Base-by-base conservation (phyloP, 1,139 yeast genomes). In the Yamadazyma blattariae region DNA sequence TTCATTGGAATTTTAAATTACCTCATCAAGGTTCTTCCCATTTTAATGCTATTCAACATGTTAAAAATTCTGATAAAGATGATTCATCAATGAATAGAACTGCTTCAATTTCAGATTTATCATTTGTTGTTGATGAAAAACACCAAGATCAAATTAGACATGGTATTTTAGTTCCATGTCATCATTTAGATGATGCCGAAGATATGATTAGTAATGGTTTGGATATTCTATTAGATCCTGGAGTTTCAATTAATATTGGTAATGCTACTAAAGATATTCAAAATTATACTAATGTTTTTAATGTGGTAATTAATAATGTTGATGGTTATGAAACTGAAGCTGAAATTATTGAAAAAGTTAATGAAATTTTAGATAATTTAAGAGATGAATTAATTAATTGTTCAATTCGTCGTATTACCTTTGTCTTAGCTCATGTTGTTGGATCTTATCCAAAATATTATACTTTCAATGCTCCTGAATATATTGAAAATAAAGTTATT, bases 371-470 rank as follows among this genome's bases (percentile, higher is more conserved):
- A 38, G 79, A 73, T 24, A 88, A 85, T 38, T 74, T 77, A 56
- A 78, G 73, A 49, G 84, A 80, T 29, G 95, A 86, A 23, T 72
- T 92, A 45, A 64, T 68, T 40, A 71, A 74, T 25, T 81, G 87
- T 42, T 77, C 83, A 31, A 76, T 94, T 42, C 90, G 98, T 66
- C 89, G 98, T 70, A 74, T 92, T 42, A 86, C 98, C 4, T 88
- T 92, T 64, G 87, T 89, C 45, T 73, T 92, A 50, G 95, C 95
- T 42, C 79, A 83, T 57, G 77, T 73, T 35, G 79, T 81, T 53
- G 97, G 97, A 47, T 62, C 83, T 32, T 89, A 92, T 66, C 98
- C 98, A 51, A 86, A 85, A 62, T 92, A 92, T 70, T 94, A 83
- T 67, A 92, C 98, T 27, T 94, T 86, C 74, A 86, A 87, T 53